A percentile compares a stretch with the other conserved stretches of the same genome.
phyloP scores from a whole-genome alignment of 2,329 filamentous ascomycete species.

The Cercospora citrullina region DNA sequence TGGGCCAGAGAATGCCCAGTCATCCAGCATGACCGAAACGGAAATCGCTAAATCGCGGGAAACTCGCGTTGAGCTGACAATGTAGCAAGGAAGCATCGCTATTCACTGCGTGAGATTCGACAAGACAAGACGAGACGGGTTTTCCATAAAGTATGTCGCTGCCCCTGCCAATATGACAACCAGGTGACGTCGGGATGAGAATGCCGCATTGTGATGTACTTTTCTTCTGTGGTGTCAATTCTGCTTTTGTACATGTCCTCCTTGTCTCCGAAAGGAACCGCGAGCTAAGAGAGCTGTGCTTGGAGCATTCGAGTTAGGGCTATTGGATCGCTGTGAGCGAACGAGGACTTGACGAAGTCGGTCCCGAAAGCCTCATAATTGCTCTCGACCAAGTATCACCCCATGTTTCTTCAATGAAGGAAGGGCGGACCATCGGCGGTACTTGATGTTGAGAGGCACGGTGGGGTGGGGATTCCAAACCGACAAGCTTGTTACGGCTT shows the following conservation, averaged over 20 bases:
- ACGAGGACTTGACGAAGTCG: background rate
- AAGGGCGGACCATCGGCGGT: background rate
- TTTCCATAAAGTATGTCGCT: background rate
- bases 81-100: background rate
- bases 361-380: background rate
- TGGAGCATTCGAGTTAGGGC: background rate
- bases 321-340: background rate
- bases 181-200: background rate
- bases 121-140: background rate
- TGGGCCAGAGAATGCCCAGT: background rate
- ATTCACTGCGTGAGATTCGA: background rate
- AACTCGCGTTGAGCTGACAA: background rate
- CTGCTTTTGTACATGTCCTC: background rate
- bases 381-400: background rate
- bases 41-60: background rate
- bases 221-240: background rate
- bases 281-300: background rate
- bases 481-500: background rate
- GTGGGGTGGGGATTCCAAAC: background rate
- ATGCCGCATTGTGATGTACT: background rate
- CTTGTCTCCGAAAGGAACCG: background rate
- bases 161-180: slow-evolving; percentile 8
- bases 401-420: background rate
- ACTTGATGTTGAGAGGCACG: background rate
- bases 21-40: background rate